Percentiles rank a stretch among this genome's conserved stretches.
phyloP scores from a whole-genome alignment of 2,329 filamentous ascomycete species.

The Sarocladium brachiariae region DNA sequence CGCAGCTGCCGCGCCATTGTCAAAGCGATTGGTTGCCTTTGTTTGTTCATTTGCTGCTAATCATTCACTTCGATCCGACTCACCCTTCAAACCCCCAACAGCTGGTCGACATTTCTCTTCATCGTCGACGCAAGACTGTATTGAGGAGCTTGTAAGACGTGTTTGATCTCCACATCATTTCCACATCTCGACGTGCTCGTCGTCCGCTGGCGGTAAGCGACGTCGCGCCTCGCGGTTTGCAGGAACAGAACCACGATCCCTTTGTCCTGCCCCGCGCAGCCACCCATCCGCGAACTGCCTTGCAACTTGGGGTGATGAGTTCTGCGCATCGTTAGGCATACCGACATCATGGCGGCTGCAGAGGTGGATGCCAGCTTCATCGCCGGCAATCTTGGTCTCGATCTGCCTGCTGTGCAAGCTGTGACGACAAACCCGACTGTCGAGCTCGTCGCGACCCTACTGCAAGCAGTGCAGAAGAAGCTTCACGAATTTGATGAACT shows the following conservation, averaged over 20 bases:
- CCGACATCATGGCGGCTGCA: slow-evolving; percentile 33
- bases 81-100: not conserved
- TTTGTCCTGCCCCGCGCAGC: not conserved
- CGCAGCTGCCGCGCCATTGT: slow-evolving; percentile 1
- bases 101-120: not conserved
- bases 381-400: slow-evolving; percentile 63
- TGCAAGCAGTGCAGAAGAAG: slow-evolving; percentile 69
- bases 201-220: not conserved
- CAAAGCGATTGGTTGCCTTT: slow-evolving; percentile 1
- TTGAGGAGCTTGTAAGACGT: not conserved
- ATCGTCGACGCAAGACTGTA: not conserved
- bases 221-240: not conserved
- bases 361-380: slow-evolving; percentile 65
- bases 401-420: slow-evolving; percentile 54
- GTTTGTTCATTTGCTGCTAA: not conserved
- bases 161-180: not conserved
- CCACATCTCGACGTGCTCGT: not conserved
- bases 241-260: not conserved
- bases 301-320: slow-evolving; percentile 3
- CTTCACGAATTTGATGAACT: slow-evolving; percentile 76
- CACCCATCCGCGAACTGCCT: not conserved
- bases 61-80: not conserved
- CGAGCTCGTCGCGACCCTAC: slow-evolving; percentile 69
- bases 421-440: slow-evolving; percentile 63
- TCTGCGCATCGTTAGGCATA: not conserved